A percentile compares a stretch with the other conserved stretches of the same genome.
phyloP scores from a whole-genome alignment of 2,329 filamentous ascomycete species.

The Stemphylium beticola region DNA sequence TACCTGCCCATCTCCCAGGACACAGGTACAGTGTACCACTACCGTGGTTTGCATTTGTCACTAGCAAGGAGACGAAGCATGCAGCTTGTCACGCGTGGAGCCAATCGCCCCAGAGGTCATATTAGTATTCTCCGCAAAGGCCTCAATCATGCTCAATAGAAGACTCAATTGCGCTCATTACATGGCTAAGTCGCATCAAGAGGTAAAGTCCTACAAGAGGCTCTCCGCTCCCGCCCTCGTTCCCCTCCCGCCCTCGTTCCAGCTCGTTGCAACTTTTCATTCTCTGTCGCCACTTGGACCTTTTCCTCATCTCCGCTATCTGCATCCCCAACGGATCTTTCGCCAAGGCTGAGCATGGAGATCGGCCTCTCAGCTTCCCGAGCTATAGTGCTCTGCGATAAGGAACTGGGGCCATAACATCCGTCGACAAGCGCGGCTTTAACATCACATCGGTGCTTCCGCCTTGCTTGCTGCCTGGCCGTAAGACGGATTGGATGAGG shows the following conservation, averaged over 20 bases:
- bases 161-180: neutral
- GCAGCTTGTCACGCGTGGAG: conserved; percentile 2
- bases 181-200: neutral
- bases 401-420: neutral
- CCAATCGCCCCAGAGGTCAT: conserved; percentile 2
- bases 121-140: conserved; percentile 10
- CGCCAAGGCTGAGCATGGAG: conserved; percentile 15
- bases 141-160: conserved; percentile 15
- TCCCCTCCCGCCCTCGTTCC: neutral
- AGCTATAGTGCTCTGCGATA: conserved; percentile 11
- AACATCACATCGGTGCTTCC: neutral
- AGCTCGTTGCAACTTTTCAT: neutral
- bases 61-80: conserved; percentile 5
- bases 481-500: neutral
- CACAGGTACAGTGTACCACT: neutral
- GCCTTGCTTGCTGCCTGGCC: neutral
- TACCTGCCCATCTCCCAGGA: neutral
- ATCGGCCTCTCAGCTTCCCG: conserved; percentile 1
- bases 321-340: neutral
- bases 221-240: neutral
- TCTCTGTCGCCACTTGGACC: neutral
- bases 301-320: conserved; percentile 1
- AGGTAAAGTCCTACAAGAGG: conserved; percentile 5
- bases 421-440: neutral
- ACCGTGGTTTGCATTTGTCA: neutral